Percentiles rank a stretch among this genome's conserved stretches.
These are phyloP conservation scores for Sporobolomyces phaffii DNA, from an alignment of 768 basidiomycete genomes.

Conservation along the genomic window DNA sequence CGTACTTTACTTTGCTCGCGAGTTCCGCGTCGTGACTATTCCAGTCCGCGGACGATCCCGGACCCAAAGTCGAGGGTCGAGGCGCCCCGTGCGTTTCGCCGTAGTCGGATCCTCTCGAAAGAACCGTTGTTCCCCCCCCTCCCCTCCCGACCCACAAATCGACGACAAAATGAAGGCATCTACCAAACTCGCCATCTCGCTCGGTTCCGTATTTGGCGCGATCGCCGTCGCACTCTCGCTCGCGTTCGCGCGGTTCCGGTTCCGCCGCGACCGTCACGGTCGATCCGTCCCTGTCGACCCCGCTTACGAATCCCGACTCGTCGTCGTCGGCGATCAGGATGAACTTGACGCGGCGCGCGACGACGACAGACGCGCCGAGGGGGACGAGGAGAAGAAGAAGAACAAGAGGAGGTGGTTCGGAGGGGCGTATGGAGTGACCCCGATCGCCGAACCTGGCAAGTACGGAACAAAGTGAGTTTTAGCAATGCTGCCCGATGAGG, in stretches of 20 bases:
- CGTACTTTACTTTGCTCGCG: no score
- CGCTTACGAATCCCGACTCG: not conserved
- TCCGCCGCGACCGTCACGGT: not conserved
- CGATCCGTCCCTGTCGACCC: slow-evolving; percentile 8
- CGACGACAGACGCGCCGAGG: not conserved
- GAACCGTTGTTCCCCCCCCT: not conserved
- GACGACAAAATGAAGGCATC: not conserved
- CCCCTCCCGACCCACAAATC: no score
- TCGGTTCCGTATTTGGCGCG: slow-evolving; percentile 12
- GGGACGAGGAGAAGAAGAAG: not conserved
- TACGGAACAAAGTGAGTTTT: slow-evolving; percentile 16
- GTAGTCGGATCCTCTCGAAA: no score
- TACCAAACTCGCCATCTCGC: not conserved
- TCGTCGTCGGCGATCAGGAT: not conserved
- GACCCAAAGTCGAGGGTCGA: no score
- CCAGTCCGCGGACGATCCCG: not conserved
- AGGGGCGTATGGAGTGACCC: not conserved
- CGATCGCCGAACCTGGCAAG: slow-evolving; percentile 10
- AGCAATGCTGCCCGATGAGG: not conserved
- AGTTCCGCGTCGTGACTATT: no score
- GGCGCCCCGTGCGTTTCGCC: not conserved
- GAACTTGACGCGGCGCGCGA: not conserved
- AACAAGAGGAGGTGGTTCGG: slow-evolving; percentile 7
- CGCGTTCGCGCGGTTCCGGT: slow-evolving; percentile 9
- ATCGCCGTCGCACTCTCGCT: slow-evolving; percentile 6